These are phyloP conservation scores for Helicocarpus griseus DNA, from an alignment of 2,329 filamentous ascomycete genomes.

Conservation along the genomic window DNA sequence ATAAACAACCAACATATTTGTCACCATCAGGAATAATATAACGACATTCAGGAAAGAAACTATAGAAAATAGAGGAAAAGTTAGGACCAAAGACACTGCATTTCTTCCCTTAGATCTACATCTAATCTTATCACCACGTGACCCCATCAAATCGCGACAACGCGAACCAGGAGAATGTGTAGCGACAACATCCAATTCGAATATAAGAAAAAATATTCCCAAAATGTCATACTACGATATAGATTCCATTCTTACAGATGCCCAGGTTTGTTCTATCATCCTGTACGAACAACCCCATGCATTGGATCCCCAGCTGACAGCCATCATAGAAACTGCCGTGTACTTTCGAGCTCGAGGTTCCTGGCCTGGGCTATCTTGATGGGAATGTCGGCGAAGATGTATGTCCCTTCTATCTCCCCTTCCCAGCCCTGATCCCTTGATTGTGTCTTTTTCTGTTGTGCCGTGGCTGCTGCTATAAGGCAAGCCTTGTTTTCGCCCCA, in stretches of 20 bases:
- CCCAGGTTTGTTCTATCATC: slow-evolving; percentile 24
- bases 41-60: too few relatives aligned
- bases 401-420: slow-evolving; percentile 11
- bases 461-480: neutral
- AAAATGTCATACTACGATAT: slow-evolving; percentile 39
- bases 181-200: neutral
- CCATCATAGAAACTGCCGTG: slow-evolving; percentile 80
- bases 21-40: too few relatives aligned
- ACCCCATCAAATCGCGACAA: neutral
- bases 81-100: too few relatives aligned
- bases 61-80: too few relatives aligned
- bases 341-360: slow-evolving; percentile 84
- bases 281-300: neutral
- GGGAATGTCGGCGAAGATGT: slow-evolving; percentile 61
- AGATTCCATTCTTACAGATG: slow-evolving; percentile 38
- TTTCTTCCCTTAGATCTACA: too few relatives aligned
- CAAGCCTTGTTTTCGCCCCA: too few relatives aligned
- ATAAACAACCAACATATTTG: too few relatives aligned
- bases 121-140: neutral
- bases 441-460: neutral
- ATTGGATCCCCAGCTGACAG: neutral
- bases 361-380: slow-evolving; percentile 79
- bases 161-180: too few relatives aligned
- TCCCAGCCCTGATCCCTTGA: slow-evolving; percentile 14
- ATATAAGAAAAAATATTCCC: neutral